Conservation (phyloP, 192 early-diverging fungal genomes). For the Coemansia umbellata region DNA sequence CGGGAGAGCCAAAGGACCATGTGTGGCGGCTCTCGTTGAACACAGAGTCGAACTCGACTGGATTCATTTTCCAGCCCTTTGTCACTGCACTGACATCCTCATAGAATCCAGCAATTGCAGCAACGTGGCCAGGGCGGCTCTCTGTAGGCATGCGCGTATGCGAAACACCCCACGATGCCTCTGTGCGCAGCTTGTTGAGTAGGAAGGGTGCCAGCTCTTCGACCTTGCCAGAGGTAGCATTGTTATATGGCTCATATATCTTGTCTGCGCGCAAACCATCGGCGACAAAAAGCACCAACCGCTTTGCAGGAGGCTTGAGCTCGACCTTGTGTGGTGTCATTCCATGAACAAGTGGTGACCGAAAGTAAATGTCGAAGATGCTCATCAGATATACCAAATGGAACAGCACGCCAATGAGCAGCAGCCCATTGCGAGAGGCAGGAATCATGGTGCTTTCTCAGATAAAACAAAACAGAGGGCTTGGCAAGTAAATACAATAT, state of each 20-base stretch:
- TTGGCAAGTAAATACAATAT: too few relatives aligned
- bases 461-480: not conserved
- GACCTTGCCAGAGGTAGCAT: constrained; percentile 23
- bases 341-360: constrained; percentile 96
- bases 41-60: constrained; percentile 93
- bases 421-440: constrained; percentile 51
- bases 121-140: constrained; percentile 95
- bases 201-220: constrained; percentile 56
- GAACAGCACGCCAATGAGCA: constrained; percentile 84
- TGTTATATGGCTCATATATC: constrained; percentile 72
- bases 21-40: constrained; percentile 93
- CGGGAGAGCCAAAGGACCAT: constrained; percentile 97
- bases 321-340: constrained; percentile 82
- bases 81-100: constrained; percentile 98
- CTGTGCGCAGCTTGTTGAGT: constrained; percentile 54
- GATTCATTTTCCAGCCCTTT: constrained; percentile 96
- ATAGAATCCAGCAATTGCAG: constrained; percentile 95
- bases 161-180: constrained; percentile 77
- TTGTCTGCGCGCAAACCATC: constrained; percentile 94
- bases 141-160: constrained; percentile 95
- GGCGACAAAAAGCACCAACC: constrained; percentile 84
- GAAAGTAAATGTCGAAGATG: constrained; percentile 99
- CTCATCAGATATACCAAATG: constrained; percentile 85
- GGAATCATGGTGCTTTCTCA: constrained; percentile 52
- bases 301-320: constrained; percentile 71